These are phyloP conservation scores for Pachysandra terminalis DNA, from an alignment of 164 flowering plant genomes.

Conservation along the genomic window DNA sequence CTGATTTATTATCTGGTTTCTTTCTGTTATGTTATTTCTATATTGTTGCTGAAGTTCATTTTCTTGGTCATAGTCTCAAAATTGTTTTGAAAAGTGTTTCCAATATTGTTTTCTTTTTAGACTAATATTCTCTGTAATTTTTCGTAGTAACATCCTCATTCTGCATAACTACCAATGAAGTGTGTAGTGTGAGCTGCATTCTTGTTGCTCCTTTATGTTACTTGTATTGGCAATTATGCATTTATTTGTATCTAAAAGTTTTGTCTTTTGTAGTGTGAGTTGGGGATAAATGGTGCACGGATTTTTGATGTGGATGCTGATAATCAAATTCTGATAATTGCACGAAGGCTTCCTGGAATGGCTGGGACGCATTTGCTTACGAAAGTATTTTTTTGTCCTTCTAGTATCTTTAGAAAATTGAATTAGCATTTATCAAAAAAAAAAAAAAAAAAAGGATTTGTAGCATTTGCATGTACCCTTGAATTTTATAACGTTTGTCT, in stretches of 20 bases:
- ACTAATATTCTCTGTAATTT: background rate
- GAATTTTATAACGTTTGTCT: background rate
- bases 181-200: background rate
- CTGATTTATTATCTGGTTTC: no score
- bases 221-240: background rate
- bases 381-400: constrained; percentile 45
- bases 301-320: constrained; percentile 64
- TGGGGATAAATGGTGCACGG: constrained; percentile 67
- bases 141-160: background rate
- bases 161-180: background rate
- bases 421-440: no score
- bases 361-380: constrained; percentile 59
- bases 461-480: background rate
- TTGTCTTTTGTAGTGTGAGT: constrained; percentile 45
- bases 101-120: background rate
- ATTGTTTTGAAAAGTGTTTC: background rate
- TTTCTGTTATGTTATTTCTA: no score
- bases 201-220: background rate
- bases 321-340: constrained; percentile 42
- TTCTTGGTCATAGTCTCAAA: background rate
- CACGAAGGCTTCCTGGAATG: constrained; percentile 49
- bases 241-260: background rate
- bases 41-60: background rate
- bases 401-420: no score
- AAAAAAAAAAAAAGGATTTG: no score